Evolutionary conservation across 768 basidiomycete species (phyloP), one percentile per base, ranked within the genome.

Genomic region (Hirschioporus abietinus): DNA sequence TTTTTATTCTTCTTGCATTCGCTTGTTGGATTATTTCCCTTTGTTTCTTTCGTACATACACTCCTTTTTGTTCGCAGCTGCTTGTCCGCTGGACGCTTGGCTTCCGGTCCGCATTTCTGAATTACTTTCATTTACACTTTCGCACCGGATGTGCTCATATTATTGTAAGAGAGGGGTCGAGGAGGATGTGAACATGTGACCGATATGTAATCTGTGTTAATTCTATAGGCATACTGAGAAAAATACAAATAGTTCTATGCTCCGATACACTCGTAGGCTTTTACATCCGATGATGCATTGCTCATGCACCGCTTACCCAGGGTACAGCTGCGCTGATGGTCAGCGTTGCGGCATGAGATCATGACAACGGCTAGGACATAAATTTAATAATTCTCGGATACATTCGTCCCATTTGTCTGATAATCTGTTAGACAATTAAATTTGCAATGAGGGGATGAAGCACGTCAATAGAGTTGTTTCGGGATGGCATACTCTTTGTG

Each of bases 181-280:
- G 42, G 15, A 20, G 42, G 42, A 52, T 52, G 42, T 52, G 42
- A 12, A 5, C 42, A 52, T 52, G 20, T 52, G 6, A 15, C 15
- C 42, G 42, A 52, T 52, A 52, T 52, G 42, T 52, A 52, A 52
- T 52, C 42, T 52, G 42, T 52, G 42, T 52, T 52, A 52, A 52
- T 52, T 52, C 42, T 52, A n/a, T n/a, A 52, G 42, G 42, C 42
- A 52, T 52, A 52, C 20, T 52, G 42, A 52, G 20, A 20, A 52
- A 52, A 52, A 52, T 52, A 52, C 42, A 52, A 52, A 15, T 52
- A 52, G 42, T 52, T 12, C 42, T 52, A 52, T 52, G 42, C 42
- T 52, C 42, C 42, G 42, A 52, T 52, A 12, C 15, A 12, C 42
- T 52, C 42, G 42, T 52, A 52, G 30, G 30, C 42, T 15, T 52